Evolutionary conservation across 495 filamentous ascomycete genomes (phyloP).

Genomic region (Penicillium longicatenatum): DNA sequence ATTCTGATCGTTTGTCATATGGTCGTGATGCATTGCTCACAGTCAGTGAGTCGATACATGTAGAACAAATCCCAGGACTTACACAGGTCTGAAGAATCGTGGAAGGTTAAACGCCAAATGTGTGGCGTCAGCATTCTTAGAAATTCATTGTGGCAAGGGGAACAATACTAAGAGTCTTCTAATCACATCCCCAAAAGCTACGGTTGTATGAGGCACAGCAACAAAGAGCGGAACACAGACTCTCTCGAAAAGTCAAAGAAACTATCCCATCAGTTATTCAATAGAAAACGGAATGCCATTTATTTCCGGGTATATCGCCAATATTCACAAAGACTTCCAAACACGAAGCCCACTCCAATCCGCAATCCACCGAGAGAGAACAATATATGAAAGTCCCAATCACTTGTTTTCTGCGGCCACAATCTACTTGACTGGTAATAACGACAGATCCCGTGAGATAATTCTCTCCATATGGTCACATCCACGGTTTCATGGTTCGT

Average conservation of each 20-base stretch:
- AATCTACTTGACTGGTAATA: neutral
- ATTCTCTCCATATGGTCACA: neutral
- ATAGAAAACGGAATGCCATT: constrained; percentile 5
- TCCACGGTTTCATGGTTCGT: neutral
- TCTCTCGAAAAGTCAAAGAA: neutral
- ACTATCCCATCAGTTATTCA: neutral
- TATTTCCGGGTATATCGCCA: constrained; percentile 29
- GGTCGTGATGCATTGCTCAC: neutral
- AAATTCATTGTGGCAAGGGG: constrained; percentile 6
- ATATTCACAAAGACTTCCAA: constrained; percentile 1
- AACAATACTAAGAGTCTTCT: constrained; percentile 12
- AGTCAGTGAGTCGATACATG: neutral
- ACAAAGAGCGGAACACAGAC: neutral
- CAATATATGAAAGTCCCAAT: neutral
- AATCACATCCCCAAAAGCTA: neutral
- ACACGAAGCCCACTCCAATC: constrained; percentile 3
- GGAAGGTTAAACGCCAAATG: neutral
- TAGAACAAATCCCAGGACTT: neutral
- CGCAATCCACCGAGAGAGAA: neutral
- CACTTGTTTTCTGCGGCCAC: neutral
- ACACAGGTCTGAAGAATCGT: too few relatives aligned
- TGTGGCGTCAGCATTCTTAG: neutral
- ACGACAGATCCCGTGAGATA: neutral
- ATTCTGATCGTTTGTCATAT: neutral
- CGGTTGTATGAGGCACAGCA: neutral